phyloP scores from a whole-genome alignment of 768 basidiomycete genomes.

The Suillus tomentosus region DNA sequence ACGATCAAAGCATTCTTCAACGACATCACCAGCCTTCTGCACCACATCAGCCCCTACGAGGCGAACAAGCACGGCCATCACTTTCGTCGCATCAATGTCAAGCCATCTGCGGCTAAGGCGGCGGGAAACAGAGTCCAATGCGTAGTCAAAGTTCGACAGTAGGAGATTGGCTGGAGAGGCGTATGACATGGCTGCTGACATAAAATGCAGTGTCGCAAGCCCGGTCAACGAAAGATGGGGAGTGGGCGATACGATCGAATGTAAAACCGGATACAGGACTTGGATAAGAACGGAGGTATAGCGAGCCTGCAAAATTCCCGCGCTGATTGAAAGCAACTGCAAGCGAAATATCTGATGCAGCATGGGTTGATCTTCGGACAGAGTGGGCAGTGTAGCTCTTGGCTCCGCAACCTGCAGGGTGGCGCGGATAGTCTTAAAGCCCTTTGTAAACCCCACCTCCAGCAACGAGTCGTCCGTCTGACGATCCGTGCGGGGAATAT shows the following conservation, averaged over 20 bases:
- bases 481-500: constrained; percentile 18
- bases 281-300: constrained; percentile 78
- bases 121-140: constrained; percentile 87
- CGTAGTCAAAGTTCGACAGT: constrained; percentile 95
- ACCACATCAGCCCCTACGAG: constrained; percentile 88
- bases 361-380: constrained; percentile 48
- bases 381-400: constrained; percentile 27
- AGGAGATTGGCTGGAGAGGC: constrained; percentile 89
- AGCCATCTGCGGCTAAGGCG: constrained; percentile 79
- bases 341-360: constrained; percentile 74
- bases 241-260: constrained; percentile 75
- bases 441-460: constrained; percentile 64
- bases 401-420: constrained; percentile 51
- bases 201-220: constrained; percentile 65
- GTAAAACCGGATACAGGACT: constrained; percentile 82
- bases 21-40: constrained; percentile 87
- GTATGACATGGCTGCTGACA: constrained; percentile 78
- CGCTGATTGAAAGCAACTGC: constrained; percentile 69
- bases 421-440: constrained; percentile 63
- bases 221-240: constrained; percentile 76
- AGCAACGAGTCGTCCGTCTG: constrained; percentile 39
- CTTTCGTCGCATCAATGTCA: constrained; percentile 86
- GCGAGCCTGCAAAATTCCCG: constrained; percentile 70
- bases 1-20: constrained; percentile 96
- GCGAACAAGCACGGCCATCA: constrained; percentile 81